Evolutionary conservation across 768 basidiomycete species (phyloP), one percentile per base, ranked within the genome.

Genomic region (Chalciporus chontae): DNA sequence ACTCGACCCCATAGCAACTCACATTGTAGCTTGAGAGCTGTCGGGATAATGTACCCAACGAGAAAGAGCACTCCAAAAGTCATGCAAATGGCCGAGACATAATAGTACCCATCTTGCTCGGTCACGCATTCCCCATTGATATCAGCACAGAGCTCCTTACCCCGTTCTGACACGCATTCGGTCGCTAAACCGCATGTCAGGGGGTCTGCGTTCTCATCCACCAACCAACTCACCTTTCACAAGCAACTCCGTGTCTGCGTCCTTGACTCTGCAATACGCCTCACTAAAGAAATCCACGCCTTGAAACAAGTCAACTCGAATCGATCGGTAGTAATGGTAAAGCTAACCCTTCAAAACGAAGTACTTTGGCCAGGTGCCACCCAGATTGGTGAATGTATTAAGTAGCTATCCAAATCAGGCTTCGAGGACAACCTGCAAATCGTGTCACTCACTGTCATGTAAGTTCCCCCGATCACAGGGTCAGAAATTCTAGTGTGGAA

Each of bases 401-500:
- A 99, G 71, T 11, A 99, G 74, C 92, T 97, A 59, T 14, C 39
- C 41, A 18, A 15, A 38, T 47, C 47, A 59, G 41, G 57, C 18
- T 41, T 24, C 55, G 23, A 40, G 26, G 27, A 15, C 27, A 47
- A 39, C 43, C 37, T 31, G n/a, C 19, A 54, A 45, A n/a, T 17
- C 19, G 26, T 23, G 29, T 41, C 23, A 9, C 26, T 71, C 83
- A 94, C 94, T 11, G 96, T 99, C 96, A 99, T 99, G 69, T 99
- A 99, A 0, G 96, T 99, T 44, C 96, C 96, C 24, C 96, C 96
- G 46, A 99, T 96, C 11, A 96, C 63, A 0, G 96, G 96, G 64
- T 99, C 96, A 0, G 96, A 93, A 32, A 99, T 85, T 47, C 88
- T 83, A 3, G 94, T 97, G 61, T 98, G 96, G 78, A 98, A 99